Evolutionary conservation across 805 yeast species (phyloP).

Genomic region (Ogataea nonfermentans): DNA sequence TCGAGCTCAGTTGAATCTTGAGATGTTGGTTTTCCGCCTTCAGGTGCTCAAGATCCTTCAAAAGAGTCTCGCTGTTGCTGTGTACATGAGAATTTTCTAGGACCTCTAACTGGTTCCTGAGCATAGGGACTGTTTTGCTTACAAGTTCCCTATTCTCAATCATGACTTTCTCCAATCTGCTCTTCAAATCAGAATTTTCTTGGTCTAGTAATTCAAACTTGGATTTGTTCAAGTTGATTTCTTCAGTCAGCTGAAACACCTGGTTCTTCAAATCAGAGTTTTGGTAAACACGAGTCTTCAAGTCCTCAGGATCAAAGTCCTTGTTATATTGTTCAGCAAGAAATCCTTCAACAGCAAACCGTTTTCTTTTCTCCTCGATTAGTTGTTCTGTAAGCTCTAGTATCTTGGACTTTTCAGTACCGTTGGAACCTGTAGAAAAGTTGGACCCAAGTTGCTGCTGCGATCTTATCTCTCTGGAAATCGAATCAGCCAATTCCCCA

Average conservation of each 20-base stretch:
- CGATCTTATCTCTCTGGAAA: conserved; percentile 62
- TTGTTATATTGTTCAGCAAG: conserved; percentile 44
- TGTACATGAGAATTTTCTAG: conserved; percentile 24
- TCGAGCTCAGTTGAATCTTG: conserved; percentile 33
- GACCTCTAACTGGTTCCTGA: conserved; percentile 42
- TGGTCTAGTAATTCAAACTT: conserved; percentile 40
- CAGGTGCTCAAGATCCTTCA: conserved; percentile 30
- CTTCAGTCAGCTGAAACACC: conserved; percentile 47
- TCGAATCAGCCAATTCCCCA: conserved; percentile 68
- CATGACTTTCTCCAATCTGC: conserved; percentile 39
- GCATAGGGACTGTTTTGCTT: conserved; percentile 43
- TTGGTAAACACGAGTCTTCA: conserved; percentile 52
- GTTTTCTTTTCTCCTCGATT: conserved; percentile 59
- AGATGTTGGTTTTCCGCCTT: conserved; percentile 32
- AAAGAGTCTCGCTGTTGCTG: conserved; percentile 7
- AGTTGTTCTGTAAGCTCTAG: conserved; percentile 54
- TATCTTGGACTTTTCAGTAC: conserved; percentile 43
- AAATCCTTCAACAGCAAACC: conserved; percentile 73
- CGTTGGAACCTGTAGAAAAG: conserved; percentile 30
- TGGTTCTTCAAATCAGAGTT: conserved; percentile 51
- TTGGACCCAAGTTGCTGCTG: conserved; percentile 41
- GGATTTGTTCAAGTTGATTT: conserved; percentile 44
- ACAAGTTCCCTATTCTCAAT: conserved; percentile 43
- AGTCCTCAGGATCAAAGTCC: conserved; percentile 49
- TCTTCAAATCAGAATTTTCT: conserved; percentile 38